Conservation (phyloP, 306 rosid species). For the Vigna nakashimae region DNA sequence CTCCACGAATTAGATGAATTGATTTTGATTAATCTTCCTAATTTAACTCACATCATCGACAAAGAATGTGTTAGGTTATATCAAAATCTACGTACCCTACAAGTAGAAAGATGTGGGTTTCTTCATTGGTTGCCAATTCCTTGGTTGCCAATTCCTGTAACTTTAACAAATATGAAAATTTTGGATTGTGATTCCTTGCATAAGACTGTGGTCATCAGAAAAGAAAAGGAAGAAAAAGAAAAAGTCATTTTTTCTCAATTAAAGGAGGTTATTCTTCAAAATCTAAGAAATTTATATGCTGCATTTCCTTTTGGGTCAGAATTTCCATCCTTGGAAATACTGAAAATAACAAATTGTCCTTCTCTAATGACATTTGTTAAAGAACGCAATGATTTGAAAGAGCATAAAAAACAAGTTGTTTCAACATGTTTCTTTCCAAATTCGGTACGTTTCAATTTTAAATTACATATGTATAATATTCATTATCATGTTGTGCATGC, state of each 20-base stretch:
- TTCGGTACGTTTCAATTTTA: no score
- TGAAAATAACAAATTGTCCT: neutral
- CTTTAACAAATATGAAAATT: neutral
- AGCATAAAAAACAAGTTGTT: no score
- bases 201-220: neutral
- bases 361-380: neutral
- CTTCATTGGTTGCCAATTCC: neutral
- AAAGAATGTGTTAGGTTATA: neutral
- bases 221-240: neutral
- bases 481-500: no score
- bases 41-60: neutral
- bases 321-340: slow-evolving; percentile 10
- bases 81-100: neutral
- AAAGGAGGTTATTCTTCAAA: neutral
- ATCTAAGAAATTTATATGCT: neutral
- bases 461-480: no score
- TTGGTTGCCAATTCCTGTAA: neutral
- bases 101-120: neutral
- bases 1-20: neutral
- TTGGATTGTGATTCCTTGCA: neutral
- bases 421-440: no score
- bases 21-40: neutral
- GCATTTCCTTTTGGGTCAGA: neutral
- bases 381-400: neutral
- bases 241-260: neutral